Conservation (phyloP, 148 eudicot species). For the Salicornia ramosissima region DNA sequence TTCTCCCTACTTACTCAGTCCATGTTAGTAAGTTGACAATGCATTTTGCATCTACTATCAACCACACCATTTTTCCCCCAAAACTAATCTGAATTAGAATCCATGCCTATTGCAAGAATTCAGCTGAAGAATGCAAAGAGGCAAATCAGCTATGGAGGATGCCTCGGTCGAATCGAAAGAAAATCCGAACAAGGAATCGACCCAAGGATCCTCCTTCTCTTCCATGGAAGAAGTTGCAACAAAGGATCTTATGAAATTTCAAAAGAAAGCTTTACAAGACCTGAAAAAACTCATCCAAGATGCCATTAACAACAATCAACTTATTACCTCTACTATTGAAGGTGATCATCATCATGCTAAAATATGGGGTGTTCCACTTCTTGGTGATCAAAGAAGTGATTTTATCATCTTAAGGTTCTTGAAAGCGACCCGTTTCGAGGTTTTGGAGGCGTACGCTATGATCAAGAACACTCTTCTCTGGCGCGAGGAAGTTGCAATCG, state of each 20-base stretch:
- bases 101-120: not conserved
- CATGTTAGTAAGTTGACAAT: slow-evolving; percentile 3
- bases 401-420: slow-evolving; percentile 40
- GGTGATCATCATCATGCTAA: slow-evolving; percentile 24
- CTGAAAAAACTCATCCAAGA: slow-evolving; percentile 40
- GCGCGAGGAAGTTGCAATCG: slow-evolving; percentile 43
- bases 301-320: slow-evolving; percentile 27
- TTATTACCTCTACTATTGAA: slow-evolving; percentile 19
- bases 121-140: slow-evolving; percentile 4
- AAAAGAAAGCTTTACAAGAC: slow-evolving; percentile 45
- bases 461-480: slow-evolving; percentile 40
- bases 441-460: slow-evolving; percentile 38
- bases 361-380: slow-evolving; percentile 46
- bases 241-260: slow-evolving; percentile 34
- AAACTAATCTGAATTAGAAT: not conserved
- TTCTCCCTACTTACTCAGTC: slow-evolving; percentile 13
- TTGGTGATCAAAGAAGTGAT: slow-evolving; percentile 35
- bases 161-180: not conserved
- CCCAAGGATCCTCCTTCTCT: slow-evolving; percentile 19
- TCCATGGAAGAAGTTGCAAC: slow-evolving; percentile 43
- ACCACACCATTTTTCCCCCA: not conserved
- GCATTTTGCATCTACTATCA: not conserved
- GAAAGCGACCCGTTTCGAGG: slow-evolving; percentile 35
- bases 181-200: not conserved
- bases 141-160: not conserved